A percentile compares a stretch with the other conserved stretches of the same genome.
Evolutionary conservation across 2,329 filamentous ascomycete genomes (phyloP).

Genomic region (Leptographium flavum): DNA sequence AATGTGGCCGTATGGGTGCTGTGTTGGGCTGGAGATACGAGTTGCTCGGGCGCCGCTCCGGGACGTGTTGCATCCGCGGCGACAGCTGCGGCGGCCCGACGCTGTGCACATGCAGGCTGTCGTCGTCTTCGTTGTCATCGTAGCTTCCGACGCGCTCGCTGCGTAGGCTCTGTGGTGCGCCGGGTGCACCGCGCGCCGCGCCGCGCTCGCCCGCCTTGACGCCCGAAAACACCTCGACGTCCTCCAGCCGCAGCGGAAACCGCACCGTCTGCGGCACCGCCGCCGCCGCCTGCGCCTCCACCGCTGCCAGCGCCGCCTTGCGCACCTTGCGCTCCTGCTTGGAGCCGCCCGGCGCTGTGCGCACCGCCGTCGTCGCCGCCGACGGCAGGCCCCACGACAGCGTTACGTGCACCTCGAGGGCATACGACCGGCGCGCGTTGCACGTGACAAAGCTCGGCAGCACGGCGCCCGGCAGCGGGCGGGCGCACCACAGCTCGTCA

Average conservation of each 20-base stretch:
- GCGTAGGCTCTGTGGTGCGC: too few relatives aligned
- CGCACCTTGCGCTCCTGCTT: conserved; percentile 6
- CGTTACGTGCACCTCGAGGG: conserved; percentile 69
- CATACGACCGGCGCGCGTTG: conserved; percentile 71
- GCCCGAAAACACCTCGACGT: conserved; percentile 71
- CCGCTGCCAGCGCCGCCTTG: conserved; percentile 20
- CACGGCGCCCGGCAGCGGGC: conserved; percentile 68
- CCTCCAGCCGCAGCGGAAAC: conserved; percentile 62
- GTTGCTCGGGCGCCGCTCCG: too few relatives aligned
- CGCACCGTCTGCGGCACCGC: conserved; percentile 54
- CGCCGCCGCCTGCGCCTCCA: conserved; percentile 15
- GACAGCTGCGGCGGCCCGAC: neutral
- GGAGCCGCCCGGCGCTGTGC: neutral
- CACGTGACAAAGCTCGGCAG: conserved; percentile 80
- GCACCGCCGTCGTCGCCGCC: neutral
- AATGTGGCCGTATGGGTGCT: too few relatives aligned
- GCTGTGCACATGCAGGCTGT: neutral
- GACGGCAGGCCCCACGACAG: conserved; percentile 55
- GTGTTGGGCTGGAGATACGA: too few relatives aligned
- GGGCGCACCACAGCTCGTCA: conserved; percentile 54
- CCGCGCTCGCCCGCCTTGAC: conserved; percentile 32
- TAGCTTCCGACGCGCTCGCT: too few relatives aligned
- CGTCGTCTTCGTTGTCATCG: neutral
- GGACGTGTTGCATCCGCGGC: neutral
- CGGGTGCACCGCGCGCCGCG: conserved; percentile 5